Base-by-base conservation (phyloP, 1,139 yeast species). In the Magnusiomyces tetraspermus region DNA sequence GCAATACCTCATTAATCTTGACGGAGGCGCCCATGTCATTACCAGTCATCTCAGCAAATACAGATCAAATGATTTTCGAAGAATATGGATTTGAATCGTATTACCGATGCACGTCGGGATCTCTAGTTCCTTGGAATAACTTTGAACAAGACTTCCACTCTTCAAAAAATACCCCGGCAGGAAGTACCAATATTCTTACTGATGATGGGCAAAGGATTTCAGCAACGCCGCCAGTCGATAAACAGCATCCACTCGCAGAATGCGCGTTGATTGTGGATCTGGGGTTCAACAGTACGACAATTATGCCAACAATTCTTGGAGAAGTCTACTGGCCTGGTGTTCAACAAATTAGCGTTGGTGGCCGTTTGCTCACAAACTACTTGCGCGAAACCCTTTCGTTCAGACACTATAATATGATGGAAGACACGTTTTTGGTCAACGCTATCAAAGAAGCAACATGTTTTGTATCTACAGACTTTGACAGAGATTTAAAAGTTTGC, bases 11-110 rank as follows among this genome's bases (percentile, higher is more conserved):
- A 45, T 71, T 85, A 48, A 68, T 83, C 1, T 71, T 83, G 52
- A 79, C 89, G 1, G 97, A 92, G 63, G 75, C 90, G 15, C 92
- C 96, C 22, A 82, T 84, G 64, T 86, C 88, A 53, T 70, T 92
- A 46, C 95, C 96, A 0, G 86, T 83, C 53, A 73, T 92, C 44
- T 86, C 95, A 44, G 80, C 83, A 60, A 85, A 85, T 66, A 84
- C 89, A 28, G 98, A 92, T 66, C 96, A 90, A 68, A 85, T 92
- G 1, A 78, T 94, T 2, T 90, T 94, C 71, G 99, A 94, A 67
- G 98, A 94, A 64, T 92, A 83, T 63, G 95, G 88, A 8, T 85
- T 92, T 63, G 76, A 75, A 33, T 78, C 80, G 41, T 80, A 82
- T 59, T 79, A 79, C 55, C 66, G 90, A 47, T 77, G 84, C 2